phyloP scores from a whole-genome alignment of 495 filamentous ascomycete species.

The Podospora pseudocomata region DNA sequence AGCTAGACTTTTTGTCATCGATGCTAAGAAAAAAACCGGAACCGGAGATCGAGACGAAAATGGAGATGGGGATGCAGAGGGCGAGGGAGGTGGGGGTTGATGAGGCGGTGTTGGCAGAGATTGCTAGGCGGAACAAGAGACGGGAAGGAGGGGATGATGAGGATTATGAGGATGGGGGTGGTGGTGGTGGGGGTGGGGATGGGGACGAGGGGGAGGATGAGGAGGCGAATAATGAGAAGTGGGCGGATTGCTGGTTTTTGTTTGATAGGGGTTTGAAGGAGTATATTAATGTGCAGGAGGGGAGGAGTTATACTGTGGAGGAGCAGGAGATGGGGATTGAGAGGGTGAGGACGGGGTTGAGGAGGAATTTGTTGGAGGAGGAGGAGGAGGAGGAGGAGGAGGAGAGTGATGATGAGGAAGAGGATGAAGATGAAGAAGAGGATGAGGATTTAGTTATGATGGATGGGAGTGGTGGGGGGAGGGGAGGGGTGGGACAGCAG shows the following conservation, averaged over 20 bases:
- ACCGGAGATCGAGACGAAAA: slow-evolving; percentile 67
- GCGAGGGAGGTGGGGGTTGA: slow-evolving; percentile 22
- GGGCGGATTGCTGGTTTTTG: slow-evolving; percentile 40
- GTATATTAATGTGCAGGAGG: slow-evolving; percentile 49
- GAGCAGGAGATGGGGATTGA: slow-evolving; percentile 63
- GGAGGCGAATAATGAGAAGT: slow-evolving; percentile 39
- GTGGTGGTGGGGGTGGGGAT: slow-evolving; percentile 17
- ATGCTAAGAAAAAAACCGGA: slow-evolving; percentile 79
- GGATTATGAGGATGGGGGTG: slow-evolving; percentile 17
- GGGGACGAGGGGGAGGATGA: slow-evolving; percentile 29
- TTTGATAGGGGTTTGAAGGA: slow-evolving; percentile 34
- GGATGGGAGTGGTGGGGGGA: slow-evolving; percentile 33
- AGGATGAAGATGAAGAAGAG: slow-evolving; percentile 38
- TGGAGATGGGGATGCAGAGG: slow-evolving; percentile 55
- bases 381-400: slow-evolving; percentile 45
- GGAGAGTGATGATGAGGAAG: slow-evolving; percentile 57
- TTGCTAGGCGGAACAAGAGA: neutral
- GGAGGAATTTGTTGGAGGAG: slow-evolving; percentile 53
- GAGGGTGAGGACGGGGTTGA: slow-evolving; percentile 68
- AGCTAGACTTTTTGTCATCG: slow-evolving; percentile 58
- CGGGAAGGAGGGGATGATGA: neutral
- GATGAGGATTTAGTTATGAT: slow-evolving; percentile 32
- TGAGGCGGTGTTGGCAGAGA: neutral
- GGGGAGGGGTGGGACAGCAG: slow-evolving; percentile 26
- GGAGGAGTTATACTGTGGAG: slow-evolving; percentile 59